Base-by-base conservation (phyloP, 345 rosid genomes). In the Sonneratia alba region DNA sequence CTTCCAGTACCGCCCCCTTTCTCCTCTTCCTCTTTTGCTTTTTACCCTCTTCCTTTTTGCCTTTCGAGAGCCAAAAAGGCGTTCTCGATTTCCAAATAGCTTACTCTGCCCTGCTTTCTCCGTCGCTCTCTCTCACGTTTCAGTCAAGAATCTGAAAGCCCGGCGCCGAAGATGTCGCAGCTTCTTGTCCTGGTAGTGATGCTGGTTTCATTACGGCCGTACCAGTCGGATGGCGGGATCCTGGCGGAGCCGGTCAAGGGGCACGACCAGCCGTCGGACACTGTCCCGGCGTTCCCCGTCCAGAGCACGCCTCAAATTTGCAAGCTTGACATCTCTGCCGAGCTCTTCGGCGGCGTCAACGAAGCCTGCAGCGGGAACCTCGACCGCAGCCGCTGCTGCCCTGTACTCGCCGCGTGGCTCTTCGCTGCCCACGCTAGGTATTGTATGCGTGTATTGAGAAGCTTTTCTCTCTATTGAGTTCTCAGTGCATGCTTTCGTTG, bases 351-450 rank as follows among this genome's bases (percentile, higher is more conserved):
- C 42, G 99, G 99, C 5, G 99, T 96, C 43, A 84, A 80, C 73
- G 93, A 84, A 19, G 99, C 99, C 0, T 96, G 99, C 78, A 87
- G 94, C 67, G 77, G 85, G 68, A 82, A 86, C 84, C 89, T 96
- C 10, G 99, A 96, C 88, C 85, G 99, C 22, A 84, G 96, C 77
- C 89, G 99, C 6, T 96, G 99, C 81, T 96, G 99, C 73, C 99
- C 99, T 3, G 99, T 96, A 19, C 72, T 96, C 7, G 98, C 95
- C 3, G 99, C 99, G 0, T 96, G 99, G 99, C 91, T 96, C 65
- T 96, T 87, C 76, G 99, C 99, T 3, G 99, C 99, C 70, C 99
- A 92, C 71, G 94, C 99, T 21, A 78, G 90, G 67, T 72, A 27
- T 0, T 27, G 32, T 27, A 27, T 27, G 32, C 32, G 32, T 27